Percentiles rank a stretch among this genome's conserved stretches.
Evolutionary conservation across 164 flowering plant genomes (phyloP).

Genomic region (Tetracentron sinense): DNA sequence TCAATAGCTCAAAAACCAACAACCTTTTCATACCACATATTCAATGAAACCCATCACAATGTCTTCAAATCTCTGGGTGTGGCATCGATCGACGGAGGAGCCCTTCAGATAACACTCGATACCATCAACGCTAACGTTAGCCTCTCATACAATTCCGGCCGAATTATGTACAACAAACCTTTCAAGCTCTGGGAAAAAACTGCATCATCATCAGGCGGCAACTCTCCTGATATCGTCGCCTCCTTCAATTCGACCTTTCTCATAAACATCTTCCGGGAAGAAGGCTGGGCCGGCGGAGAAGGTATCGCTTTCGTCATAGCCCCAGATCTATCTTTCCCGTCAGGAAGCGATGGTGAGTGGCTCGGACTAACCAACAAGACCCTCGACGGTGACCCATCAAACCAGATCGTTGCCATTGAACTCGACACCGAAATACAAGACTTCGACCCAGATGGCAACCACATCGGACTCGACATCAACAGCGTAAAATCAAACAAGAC

Average conservation of each 20-base stretch:
- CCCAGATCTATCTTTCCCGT: slow-evolving; percentile 32
- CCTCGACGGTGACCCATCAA: slow-evolving; percentile 31
- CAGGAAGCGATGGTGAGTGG: slow-evolving; percentile 41
- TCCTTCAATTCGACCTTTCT: slow-evolving; percentile 47
- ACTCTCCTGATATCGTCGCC: slow-evolving; percentile 15
- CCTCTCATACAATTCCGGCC: no score
- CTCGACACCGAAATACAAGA: slow-evolving; percentile 51
- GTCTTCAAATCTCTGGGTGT: no score
- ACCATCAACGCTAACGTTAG: no score
- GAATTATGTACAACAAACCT: no score
- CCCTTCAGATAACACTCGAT: no score
- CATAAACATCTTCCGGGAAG: slow-evolving; percentile 33
- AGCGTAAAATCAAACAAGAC: slow-evolving; percentile 27
- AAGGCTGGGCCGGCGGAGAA: slow-evolving; percentile 31
- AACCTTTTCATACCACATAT: no score
- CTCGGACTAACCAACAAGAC: slow-evolving; percentile 57
- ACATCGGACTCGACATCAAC: slow-evolving; percentile 56
- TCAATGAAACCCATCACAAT: no score
- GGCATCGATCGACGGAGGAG: no score
- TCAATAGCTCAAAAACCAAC: no score
- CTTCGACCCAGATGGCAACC: slow-evolving; percentile 57
- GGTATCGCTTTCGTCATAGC: slow-evolving; percentile 64
- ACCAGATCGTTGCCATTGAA: slow-evolving; percentile 55
- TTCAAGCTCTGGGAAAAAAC: slow-evolving; percentile 28
- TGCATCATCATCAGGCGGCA: neutral